A percentile compares a stretch with the other conserved stretches of the same genome.
phyloP scores from a whole-genome alignment of 2,329 filamentous ascomycete genomes.

The Pochonia chlamydosporia region DNA sequence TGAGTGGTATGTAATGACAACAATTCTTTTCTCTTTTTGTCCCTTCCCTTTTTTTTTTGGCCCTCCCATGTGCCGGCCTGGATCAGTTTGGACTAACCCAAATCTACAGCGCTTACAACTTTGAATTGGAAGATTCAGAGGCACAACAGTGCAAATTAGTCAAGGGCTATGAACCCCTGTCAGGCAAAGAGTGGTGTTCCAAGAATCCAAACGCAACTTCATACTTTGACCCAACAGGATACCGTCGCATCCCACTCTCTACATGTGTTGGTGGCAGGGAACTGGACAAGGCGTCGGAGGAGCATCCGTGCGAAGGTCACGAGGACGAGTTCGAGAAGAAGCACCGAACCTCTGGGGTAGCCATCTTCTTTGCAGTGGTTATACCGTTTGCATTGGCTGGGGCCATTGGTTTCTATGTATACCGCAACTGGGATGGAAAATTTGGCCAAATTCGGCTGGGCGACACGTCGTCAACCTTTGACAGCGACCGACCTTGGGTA shows the following conservation, averaged over 20 bases:
- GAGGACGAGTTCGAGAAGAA: constrained; percentile 74
- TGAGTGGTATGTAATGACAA: constrained; percentile 62
- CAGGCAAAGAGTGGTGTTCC: constrained; percentile 44
- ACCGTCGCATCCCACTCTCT: constrained; percentile 81
- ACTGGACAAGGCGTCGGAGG: constrained; percentile 58
- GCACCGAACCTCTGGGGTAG: constrained; percentile 64
- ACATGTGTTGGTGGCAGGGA: constrained; percentile 76
- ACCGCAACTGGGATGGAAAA: constrained; percentile 77
- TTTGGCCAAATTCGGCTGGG: constrained; percentile 91
- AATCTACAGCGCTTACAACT: constrained; percentile 78
- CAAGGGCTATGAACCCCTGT: constrained; percentile 58
- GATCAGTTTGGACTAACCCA: not conserved
- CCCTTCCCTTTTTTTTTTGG: not conserved
- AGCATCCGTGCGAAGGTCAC: constrained; percentile 63
- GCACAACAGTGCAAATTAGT: constrained; percentile 77
- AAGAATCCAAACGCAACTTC: constrained; percentile 63
- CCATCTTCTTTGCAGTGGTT: constrained; percentile 79
- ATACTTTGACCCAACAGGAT: constrained; percentile 82
- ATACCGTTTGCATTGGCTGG: constrained; percentile 67
- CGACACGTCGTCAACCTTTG: constrained; percentile 52
- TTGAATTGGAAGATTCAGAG: constrained; percentile 64
- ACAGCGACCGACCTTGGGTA: constrained; percentile 71
- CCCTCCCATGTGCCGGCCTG: not conserved
- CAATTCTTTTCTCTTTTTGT: not conserved
- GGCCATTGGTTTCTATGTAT: constrained; percentile 77